Base-by-base conservation (phyloP, 1,284 basidiomycete species). In the Lignosus rhinocerotis region DNA sequence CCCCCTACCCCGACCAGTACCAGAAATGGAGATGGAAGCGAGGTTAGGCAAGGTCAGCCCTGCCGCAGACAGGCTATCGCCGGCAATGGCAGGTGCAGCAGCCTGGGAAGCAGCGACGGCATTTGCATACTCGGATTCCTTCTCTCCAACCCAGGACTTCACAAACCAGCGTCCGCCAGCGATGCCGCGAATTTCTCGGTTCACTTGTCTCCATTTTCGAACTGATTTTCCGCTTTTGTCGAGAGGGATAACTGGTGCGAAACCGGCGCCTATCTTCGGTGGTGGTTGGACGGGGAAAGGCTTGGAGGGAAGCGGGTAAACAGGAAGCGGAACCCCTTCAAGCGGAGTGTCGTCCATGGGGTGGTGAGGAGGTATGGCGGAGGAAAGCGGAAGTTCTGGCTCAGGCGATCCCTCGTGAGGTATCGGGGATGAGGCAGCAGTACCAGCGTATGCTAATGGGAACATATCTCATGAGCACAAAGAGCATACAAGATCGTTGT, bases 131-230 rank as follows among this genome's bases (percentile, higher is more conserved):
- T 87, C 82, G 12, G 87, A 90, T 44, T 89, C 87, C 70, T 89
- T 90, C 59, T 86, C 85, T n/a, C 88, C 90, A 12, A 88, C 86
- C 89, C 88, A 92, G 12, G 86, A 76, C 31, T 80, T 80, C 8
- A 84, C 74, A 65, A 91, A 87, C 90, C 90, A 92, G 31, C 89
- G 81, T 2, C 89, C 89, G 12, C 89, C 89, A 33, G 85, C 90
- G 54, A 92, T 90, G 9, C 89, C 90, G 43, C 87, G 78, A 48
- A 92, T 83, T 70, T 92, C 90, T 50, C 90, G 82, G 57, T 86
- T 80, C 6, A 87, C 89, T 43, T 80, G 70, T 47, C 88, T 80
- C 89, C 89, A 92, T 58, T 81, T 83, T 43, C 89, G 82, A 14
- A 83, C 82, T 62, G 83, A 81, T 42, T 78, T 80, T 10, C 77